phyloP scores from a whole-genome alignment of 768 basidiomycete species.

The Kwoniella sp. region DNA sequence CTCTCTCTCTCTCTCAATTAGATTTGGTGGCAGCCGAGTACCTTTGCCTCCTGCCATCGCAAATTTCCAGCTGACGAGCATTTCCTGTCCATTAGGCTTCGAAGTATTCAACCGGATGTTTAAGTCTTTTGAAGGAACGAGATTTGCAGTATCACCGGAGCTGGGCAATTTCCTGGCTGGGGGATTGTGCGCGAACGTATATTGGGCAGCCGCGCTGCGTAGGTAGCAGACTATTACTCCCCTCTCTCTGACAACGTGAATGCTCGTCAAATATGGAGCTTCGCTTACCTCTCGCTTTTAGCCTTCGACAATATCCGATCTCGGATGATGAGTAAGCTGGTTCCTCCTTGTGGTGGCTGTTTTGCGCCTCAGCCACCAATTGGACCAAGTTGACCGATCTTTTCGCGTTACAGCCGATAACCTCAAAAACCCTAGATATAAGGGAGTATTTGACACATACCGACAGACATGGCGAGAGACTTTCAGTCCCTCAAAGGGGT shows the following conservation, averaged over 20 bases:
- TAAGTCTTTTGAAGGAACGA: slow-evolving; percentile 63
- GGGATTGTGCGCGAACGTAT: slow-evolving; percentile 52
- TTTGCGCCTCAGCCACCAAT: too few relatives aligned
- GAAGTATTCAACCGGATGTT: slow-evolving; percentile 67
- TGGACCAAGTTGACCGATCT: too few relatives aligned
- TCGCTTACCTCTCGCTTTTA: not conserved
- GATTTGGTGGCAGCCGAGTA: too few relatives aligned
- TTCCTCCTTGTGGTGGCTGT: too few relatives aligned
- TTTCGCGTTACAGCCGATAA: slow-evolving; percentile 35
- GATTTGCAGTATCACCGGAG: slow-evolving; percentile 60
- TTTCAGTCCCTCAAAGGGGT: slow-evolving; percentile 55
- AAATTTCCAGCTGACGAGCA: too few relatives aligned
- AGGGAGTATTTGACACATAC: slow-evolving; percentile 62
- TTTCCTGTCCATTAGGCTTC: slow-evolving; percentile 40
- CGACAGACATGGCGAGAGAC: slow-evolving; percentile 62
- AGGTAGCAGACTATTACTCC: slow-evolving; percentile 10
- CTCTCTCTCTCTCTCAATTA: too few relatives aligned
- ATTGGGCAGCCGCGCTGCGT: slow-evolving; percentile 47
- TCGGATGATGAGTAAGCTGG: slow-evolving; percentile 58
- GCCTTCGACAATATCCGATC: slow-evolving; percentile 81
- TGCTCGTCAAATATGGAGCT: too few relatives aligned
- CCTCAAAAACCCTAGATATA: slow-evolving; percentile 52
- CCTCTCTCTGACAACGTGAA: too few relatives aligned
- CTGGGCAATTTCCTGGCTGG: slow-evolving; percentile 55
- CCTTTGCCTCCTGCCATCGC: too few relatives aligned